A percentile compares a stretch with the other conserved stretches of the same genome.
Evolutionary conservation across 2,329 filamentous ascomycete species (phyloP).

Genomic region (Colletotrichum sp.): DNA sequence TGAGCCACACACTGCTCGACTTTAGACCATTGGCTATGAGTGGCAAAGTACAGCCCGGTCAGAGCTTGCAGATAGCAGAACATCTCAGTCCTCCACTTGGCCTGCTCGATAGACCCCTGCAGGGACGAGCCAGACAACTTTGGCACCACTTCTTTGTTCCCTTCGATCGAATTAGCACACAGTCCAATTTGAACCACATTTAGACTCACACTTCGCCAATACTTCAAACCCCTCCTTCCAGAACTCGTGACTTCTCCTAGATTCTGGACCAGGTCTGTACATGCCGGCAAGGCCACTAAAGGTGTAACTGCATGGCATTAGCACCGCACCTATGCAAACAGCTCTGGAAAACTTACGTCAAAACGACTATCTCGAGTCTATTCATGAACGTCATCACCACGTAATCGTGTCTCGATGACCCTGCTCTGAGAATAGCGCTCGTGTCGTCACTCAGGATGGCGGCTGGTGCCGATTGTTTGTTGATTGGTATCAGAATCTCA

Average conservation of each 20-base stretch:
- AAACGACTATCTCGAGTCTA: conserved; percentile 60
- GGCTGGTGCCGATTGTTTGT: conserved; percentile 50
- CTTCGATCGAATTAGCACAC: conserved; percentile 2
- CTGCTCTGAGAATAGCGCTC: conserved; percentile 54
- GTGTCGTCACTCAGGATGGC: conserved; percentile 64
- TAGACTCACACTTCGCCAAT: conserved; percentile 50
- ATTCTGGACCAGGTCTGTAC: conserved; percentile 37
- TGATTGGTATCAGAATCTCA: conserved; percentile 61
- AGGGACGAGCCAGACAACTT: conserved; percentile 55
- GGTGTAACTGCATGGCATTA: conserved; percentile 49
- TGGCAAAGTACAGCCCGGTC: conserved; percentile 71
- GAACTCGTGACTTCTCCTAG: conserved; percentile 33
- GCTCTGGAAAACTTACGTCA: conserved; percentile 50
- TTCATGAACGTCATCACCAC: conserved; percentile 66
- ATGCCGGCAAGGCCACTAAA: conserved; percentile 56
- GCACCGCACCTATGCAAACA: neutral
- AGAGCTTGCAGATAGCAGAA: conserved; percentile 75
- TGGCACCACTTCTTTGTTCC: conserved; percentile 27
- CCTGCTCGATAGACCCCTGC: conserved; percentile 60
- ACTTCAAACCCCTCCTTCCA: conserved; percentile 49
- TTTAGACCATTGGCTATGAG: conserved; percentile 71
- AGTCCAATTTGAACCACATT: too few relatives aligned
- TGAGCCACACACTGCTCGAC: conserved; percentile 64
- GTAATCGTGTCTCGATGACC: conserved; percentile 54
- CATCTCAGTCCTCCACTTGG: conserved; percentile 69